phyloP scores from a whole-genome alignment of 257 asterid genomes.

The Plantago ovata region DNA sequence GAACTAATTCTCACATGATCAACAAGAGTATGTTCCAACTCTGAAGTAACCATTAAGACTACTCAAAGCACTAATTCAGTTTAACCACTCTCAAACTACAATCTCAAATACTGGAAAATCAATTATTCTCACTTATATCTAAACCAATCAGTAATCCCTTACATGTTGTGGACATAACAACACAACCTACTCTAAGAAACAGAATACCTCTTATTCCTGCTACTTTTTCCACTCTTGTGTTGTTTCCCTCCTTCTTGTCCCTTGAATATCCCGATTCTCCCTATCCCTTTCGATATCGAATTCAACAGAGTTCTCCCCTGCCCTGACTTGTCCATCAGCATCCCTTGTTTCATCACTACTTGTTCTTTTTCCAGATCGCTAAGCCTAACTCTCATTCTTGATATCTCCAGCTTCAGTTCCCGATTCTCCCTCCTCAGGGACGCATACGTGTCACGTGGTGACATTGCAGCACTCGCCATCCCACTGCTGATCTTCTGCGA shows the following conservation, averaged over 20 bases:
- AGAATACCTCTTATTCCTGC: conserved; percentile 44
- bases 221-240: conserved; percentile 30
- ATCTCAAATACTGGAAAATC: neutral
- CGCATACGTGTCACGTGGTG: conserved; percentile 94
- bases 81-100: neutral
- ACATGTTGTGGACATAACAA: neutral
- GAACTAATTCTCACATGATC: too few relatives aligned
- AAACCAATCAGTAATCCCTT: neutral
- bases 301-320: conserved; percentile 46
- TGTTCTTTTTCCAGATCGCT: conserved; percentile 93
- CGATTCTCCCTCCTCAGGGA: conserved; percentile 90
- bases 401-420: conserved; percentile 88
- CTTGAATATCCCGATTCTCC: conserved; percentile 48
- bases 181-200: conserved; percentile 19
- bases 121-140: neutral
- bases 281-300: conserved; percentile 61
- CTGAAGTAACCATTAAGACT: too few relatives aligned
- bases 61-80: too few relatives aligned
- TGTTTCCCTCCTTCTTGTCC: conserved; percentile 38
- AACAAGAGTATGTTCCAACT: too few relatives aligned
- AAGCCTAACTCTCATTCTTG: conserved; percentile 94
- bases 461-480: conserved; percentile 88
- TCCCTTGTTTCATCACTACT: conserved; percentile 84
- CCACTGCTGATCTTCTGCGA: conserved; percentile 82
- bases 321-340: conserved; percentile 53